These are phyloP conservation scores for Suhomyces ambrosiae DNA, from an alignment of 1,139 yeast genomes.

Conservation along the genomic window DNA sequence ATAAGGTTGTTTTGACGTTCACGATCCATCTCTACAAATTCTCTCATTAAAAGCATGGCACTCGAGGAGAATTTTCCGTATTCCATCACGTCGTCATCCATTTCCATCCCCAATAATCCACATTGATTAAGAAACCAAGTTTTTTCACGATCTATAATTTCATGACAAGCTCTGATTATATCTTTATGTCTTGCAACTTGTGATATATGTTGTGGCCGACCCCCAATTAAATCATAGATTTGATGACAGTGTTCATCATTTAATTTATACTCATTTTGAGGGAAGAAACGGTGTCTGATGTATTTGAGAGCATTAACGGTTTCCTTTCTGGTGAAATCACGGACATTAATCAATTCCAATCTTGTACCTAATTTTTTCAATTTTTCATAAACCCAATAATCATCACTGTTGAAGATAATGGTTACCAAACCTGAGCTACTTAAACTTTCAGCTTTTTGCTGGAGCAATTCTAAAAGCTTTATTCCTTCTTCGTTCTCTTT, in stretches of 20 bases:
- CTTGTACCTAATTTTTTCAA: conserved; percentile 73
- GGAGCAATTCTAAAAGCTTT: conserved; percentile 71
- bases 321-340: conserved; percentile 62
- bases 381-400: conserved; percentile 85
- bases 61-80: conserved; percentile 76
- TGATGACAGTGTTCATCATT: conserved; percentile 46
- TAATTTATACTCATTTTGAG: conserved; percentile 29
- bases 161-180: conserved; percentile 65
- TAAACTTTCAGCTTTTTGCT: conserved; percentile 79
- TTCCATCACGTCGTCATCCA: conserved; percentile 93
- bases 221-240: conserved; percentile 75
- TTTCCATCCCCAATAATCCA: conserved; percentile 70
- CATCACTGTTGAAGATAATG: conserved; percentile 78
- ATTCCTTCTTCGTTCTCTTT: conserved; percentile 73
- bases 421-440: conserved; percentile 80
- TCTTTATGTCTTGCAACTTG: conserved; percentile 71
- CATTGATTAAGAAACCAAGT: conserved; percentile 87
- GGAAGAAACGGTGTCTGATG: conserved; percentile 51
- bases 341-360: conserved; percentile 69
- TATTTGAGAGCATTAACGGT: conserved; percentile 58
- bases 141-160: conserved; percentile 74
- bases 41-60: conserved; percentile 76
- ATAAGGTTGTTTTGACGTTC: conserved; percentile 34
- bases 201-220: conserved; percentile 80
- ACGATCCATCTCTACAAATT: conserved; percentile 69